Conservation (phyloP, 352 stramenopile species). For the Lagenidium giganteum region DNA sequence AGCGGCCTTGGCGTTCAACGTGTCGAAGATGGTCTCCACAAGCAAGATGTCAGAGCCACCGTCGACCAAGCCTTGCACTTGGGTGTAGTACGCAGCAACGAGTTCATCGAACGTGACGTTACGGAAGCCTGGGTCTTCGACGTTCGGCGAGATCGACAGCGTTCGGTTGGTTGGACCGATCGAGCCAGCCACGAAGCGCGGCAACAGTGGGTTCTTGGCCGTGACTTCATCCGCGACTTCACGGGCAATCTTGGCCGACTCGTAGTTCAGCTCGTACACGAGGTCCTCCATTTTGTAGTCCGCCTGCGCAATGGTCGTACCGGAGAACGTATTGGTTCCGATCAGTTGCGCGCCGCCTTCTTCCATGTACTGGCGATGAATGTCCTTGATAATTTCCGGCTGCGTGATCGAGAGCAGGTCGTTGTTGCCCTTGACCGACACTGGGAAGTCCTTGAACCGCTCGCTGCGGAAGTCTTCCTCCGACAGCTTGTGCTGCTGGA, state of each 20-base stretch:
- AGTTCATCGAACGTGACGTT: slow-evolving; percentile 97
- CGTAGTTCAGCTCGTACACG: slow-evolving; percentile 94
- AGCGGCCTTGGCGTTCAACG: slow-evolving; percentile 95
- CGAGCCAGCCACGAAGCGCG: slow-evolving; percentile 93
- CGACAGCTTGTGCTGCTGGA: slow-evolving; percentile 88
- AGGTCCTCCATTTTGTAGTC: slow-evolving; percentile 96
- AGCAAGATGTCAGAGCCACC: slow-evolving; percentile 93
- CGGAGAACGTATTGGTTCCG: slow-evolving; percentile 97
- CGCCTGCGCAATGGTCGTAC: slow-evolving; percentile 93
- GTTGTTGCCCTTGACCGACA: slow-evolving; percentile 96
- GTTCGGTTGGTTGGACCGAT: slow-evolving; percentile 95
- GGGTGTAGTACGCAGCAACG: slow-evolving; percentile 94
- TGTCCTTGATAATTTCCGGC: slow-evolving; percentile 91
- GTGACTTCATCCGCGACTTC: slow-evolving; percentile 93
- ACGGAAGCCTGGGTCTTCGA: slow-evolving; percentile 88
- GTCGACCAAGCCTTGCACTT: slow-evolving; percentile 91
- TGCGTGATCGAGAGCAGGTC: slow-evolving; percentile 94
- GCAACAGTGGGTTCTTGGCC: slow-evolving; percentile 80
- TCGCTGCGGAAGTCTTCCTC: slow-evolving; percentile 95
- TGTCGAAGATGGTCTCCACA: slow-evolving; percentile 98
- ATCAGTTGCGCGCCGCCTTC: slow-evolving; percentile 90
- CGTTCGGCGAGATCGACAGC: slow-evolving; percentile 92
- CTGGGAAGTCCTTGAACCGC: slow-evolving; percentile 88
- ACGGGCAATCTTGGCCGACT: slow-evolving; percentile 86
- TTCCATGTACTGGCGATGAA: slow-evolving; percentile 94